Base-by-base conservation (phyloP, 768 basidiomycete species). In the Neoboletus magnificus region DNA sequence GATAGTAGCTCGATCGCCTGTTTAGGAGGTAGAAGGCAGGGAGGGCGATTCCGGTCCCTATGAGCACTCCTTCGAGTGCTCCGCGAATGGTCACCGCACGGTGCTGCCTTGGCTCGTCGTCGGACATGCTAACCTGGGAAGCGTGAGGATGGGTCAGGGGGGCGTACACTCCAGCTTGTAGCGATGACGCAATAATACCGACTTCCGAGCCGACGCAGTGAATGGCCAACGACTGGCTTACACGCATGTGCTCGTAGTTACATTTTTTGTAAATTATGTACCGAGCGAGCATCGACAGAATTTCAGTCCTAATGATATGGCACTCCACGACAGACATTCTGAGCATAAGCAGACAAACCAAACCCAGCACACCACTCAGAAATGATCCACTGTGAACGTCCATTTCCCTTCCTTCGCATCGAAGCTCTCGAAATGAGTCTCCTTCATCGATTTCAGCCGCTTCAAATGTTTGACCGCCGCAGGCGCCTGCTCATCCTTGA, bases 381-480 rank as follows among this genome's bases (percentile, higher is more conserved):
- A 99, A 75, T 96, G 93, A 67, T 93, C 86, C 58, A 98, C 97
- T 30, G 79, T 84, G 74, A 99, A 98, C 48, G 85, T 88, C 96
- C 96, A 98, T 72, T 82, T 86, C 49, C 97, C 97, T 63, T 85
- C 84, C 62, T 77, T 77, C 51, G 84, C 79, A 55, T 93, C 87
- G 70, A 90, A 98, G 65, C 74, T 74, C 68, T 90, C 85, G 64
- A 94, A 98, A 46, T 81, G 81, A 39, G 95, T 98, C 52, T 89
- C 86, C 68, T 86, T 86, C 82, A 95, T 93, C 50, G 77, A 80
- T 77, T 85, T 86, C 70, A 98, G 74, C 60, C 89, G 82, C 73
- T 90, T 92, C 65, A 94, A 60, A 63, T 91, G 86, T 61, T 86
- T 86, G 37, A 84, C 75, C 39, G 85, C 82, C 35, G 72, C 68